Base-by-base conservation (phyloP, 2,329 filamentous ascomycete species). In the Apiospora saccharicola region DNA sequence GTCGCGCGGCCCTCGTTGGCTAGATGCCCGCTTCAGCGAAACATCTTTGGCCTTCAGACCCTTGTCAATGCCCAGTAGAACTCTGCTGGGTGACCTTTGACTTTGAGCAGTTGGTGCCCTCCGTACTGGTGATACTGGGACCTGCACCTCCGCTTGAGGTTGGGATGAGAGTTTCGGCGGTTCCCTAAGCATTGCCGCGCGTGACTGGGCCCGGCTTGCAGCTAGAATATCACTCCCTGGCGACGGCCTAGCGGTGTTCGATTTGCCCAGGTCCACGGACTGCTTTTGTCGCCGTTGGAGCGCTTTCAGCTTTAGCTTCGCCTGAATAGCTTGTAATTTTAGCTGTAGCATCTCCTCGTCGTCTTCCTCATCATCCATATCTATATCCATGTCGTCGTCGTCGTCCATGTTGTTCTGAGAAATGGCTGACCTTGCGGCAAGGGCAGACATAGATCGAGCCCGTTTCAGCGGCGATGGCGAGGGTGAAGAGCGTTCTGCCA, bases 321-420 rank as follows among this genome's bases (percentile, higher is more conserved):
- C 94, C 81, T 98, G 92, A 72, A 99, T 97, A 71, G 94, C 94
- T 75, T 95, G 91, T 6, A 98, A 85, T 80, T 97, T 92, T 74
- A 99, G 85, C 79, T 97, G 90, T 46, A 98, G 84, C 1, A 91
- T 97, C 85, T 98, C 95, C 81, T 98, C 96, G 76, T 97, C 95
- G 8, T 97, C 93, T 4, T 86, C 84, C 6, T 82, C 83, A 69
- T 83, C 79, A 37, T 79, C 78, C 19, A 79, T 80, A 14, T 77
- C 78, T 68, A 81, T 80, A 74, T 83, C 83, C 68, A 81, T 76
- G 57, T 80, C 81, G 74, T 83, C 83, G 68, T 81, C 76, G 68
- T 81, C 76, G 57, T 80, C 81, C 14, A 75, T 73, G 10, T 70
- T 73, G 34, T 73, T 75, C 19, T 75, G 75, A 37, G 57, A 41